Evolutionary conservation across 2,329 filamentous ascomycete species (phyloP), one percentile per base, ranked within the genome.

Genomic region (Aspergillus pseudoterreus): DNA sequence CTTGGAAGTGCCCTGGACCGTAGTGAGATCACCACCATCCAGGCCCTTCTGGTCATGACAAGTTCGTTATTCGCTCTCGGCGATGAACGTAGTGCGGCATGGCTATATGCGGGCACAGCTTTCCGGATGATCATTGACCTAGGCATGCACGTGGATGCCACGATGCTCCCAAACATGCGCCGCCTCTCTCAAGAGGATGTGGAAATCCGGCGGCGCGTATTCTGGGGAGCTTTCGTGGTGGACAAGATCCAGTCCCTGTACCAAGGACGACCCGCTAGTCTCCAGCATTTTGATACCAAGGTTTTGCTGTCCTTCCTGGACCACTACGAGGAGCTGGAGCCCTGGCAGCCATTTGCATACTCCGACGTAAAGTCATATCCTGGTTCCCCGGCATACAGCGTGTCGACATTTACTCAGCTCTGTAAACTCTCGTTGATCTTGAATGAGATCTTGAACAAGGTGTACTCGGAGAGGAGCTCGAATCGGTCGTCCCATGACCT

Each of bases 241-340:
- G 80, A 81, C 53, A 82, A 82, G 55, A 73, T 82, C 6, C 79
- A 83, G 53, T 77, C 73, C 12, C 60, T 83, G 0, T 83, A 82
- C 45, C 78, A 80, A 56, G 80, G 80, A 0, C 74, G 79, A 0
- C 81, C 78, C 0, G 73, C 73, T 0, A 75, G 49, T 8, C 35
- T 64, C 5, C 75, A 75, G 8, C 71, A 77, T n/a, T 69, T 68
- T 0, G 75, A 81, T 21, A 71, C 70, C 0, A 63, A 70, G 9
- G 76, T 82, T 0, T 73, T 78, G 0, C 72, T 79, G 15, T 66
- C 71, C 1, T 60, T 62, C 24, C n/a, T 61, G 30, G 59, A 63
- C 11, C 45, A 51, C 3, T 81, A 72, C 30, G 80, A 83, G 27
- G 80, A 83, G 55, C 66, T 79, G 0, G 79, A 82, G 48, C 66